phyloP scores from a whole-genome alignment of 305 asterid species.

The Fraxinus paxiana region DNA sequence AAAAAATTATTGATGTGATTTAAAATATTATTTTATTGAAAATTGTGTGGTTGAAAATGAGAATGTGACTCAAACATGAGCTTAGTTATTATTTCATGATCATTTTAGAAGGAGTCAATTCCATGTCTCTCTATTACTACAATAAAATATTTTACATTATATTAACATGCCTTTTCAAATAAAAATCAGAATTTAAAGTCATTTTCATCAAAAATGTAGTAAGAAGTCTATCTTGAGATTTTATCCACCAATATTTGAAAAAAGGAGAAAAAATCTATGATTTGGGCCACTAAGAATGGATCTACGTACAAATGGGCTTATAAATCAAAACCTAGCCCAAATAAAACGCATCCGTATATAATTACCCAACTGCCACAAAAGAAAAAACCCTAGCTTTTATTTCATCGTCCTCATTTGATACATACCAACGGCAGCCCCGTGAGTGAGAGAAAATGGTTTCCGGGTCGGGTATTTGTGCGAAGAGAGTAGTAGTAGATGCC shows the following conservation, averaged over 20 bases:
- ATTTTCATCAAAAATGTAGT: neutral
- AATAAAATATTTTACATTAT: neutral
- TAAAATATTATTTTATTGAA: too few species aligned
- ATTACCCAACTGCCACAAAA: neutral
- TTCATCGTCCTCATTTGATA: neutral
- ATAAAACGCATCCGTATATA: neutral
- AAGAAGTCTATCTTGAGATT: neutral
- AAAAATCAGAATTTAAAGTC: neutral
- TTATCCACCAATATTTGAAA: neutral
- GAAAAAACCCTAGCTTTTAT: neutral
- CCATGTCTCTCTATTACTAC: neutral
- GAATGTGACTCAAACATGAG: too few species aligned
- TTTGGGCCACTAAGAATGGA: neutral
- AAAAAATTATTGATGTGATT: too few species aligned
- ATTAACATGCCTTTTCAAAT: neutral
- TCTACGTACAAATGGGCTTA: neutral
- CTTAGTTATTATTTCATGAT: too few species aligned
- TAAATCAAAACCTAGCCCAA: neutral
- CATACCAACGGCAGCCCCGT: neutral
- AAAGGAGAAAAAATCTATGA: neutral
- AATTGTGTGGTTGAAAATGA: too few species aligned
- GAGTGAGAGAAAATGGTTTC: constrained; percentile 31
- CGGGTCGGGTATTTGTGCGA: constrained; percentile 47
- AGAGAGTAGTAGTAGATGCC: constrained; percentile 46
- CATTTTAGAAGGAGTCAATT: neutral